These are phyloP conservation scores for Talaromyces albobiverticillius DNA, from an alignment of 2,329 filamentous ascomycete species.

Conservation along the genomic window DNA sequence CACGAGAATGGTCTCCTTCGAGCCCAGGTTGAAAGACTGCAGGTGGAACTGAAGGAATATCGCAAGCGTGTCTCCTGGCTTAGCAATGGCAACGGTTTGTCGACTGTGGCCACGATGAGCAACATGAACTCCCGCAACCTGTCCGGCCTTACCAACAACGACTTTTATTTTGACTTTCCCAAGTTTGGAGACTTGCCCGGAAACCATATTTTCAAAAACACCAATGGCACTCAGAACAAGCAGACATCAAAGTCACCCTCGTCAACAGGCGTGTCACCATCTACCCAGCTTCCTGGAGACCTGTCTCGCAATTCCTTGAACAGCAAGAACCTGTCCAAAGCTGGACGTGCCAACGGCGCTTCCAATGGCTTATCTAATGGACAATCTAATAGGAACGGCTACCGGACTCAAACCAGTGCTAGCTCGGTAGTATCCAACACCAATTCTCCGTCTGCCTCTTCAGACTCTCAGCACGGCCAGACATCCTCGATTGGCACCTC, in stretches of 20 bases:
- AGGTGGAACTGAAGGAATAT: slow-evolving; percentile 82
- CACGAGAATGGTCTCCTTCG: slow-evolving; percentile 82
- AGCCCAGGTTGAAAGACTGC: slow-evolving; percentile 84
- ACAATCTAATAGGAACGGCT: slow-evolving; percentile 15
- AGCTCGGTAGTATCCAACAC: slow-evolving; percentile 39
- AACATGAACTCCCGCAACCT: slow-evolving; percentile 45
- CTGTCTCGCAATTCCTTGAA: slow-evolving; percentile 25
- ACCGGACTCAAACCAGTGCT: slow-evolving; percentile 21
- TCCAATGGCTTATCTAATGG: slow-evolving; percentile 10
- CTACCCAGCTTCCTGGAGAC: slow-evolving; percentile 28
- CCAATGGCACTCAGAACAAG: slow-evolving; percentile 33
- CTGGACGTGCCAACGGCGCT: slow-evolving; percentile 11
- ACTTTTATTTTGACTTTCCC: slow-evolving; percentile 94
- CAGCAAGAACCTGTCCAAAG: slow-evolving; percentile 4
- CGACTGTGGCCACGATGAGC: slow-evolving; percentile 49
- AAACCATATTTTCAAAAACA: slow-evolving; percentile 51
- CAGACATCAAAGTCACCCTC: slow-evolving; percentile 26
- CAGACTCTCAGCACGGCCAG: slow-evolving; percentile 45
- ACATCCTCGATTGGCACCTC: slow-evolving; percentile 50
- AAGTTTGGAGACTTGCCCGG: slow-evolving; percentile 76
- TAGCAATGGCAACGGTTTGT: slow-evolving; percentile 45
- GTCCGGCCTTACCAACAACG: slow-evolving; percentile 67
- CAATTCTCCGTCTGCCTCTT: slow-evolving; percentile 48
- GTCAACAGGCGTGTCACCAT: slow-evolving; percentile 19
- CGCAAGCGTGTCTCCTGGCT: slow-evolving; percentile 75